These are phyloP conservation scores for Fraxinus paxiana DNA, from an alignment of 305 asterid species.

Conservation along the genomic window DNA sequence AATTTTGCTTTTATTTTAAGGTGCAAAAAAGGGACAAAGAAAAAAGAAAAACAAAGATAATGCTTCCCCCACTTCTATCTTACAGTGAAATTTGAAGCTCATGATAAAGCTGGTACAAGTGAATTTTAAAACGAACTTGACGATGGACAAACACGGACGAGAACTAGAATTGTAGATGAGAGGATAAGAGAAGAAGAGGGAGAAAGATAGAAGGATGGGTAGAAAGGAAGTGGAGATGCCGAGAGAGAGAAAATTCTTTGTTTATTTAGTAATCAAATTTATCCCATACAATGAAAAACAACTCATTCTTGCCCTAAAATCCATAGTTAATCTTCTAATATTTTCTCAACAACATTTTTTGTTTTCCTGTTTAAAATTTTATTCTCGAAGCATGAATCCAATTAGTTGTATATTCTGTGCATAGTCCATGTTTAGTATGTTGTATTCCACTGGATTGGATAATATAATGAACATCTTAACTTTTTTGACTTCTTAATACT, in stretches of 20 bases:
- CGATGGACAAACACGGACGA: background rate
- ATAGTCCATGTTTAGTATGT: background rate
- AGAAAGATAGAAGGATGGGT: background rate
- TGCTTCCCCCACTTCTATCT: background rate
- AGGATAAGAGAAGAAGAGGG: background rate
- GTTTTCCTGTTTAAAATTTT: background rate
- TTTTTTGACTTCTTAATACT: background rate
- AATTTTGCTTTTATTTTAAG: background rate
- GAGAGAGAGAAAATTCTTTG: too few species aligned
- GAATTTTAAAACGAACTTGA: background rate
- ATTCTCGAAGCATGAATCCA: background rate
- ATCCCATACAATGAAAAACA: background rate
- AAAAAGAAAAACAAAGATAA: background rate
- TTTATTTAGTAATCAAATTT: too few species aligned
- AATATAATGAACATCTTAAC: too few species aligned
- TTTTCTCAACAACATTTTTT: background rate
- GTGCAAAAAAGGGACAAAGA: background rate
- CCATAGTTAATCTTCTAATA: background rate
- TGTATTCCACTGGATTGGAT: background rate
- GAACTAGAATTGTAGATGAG: background rate
- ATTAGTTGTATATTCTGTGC: background rate
- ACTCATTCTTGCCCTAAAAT: background rate
- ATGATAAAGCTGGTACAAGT: background rate
- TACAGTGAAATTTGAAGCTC: background rate
- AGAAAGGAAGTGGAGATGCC: too few species aligned